Evolutionary conservation across 2,329 filamentous ascomycete genomes (phyloP).

Genomic region (Trichoderma koningiopsis): DNA sequence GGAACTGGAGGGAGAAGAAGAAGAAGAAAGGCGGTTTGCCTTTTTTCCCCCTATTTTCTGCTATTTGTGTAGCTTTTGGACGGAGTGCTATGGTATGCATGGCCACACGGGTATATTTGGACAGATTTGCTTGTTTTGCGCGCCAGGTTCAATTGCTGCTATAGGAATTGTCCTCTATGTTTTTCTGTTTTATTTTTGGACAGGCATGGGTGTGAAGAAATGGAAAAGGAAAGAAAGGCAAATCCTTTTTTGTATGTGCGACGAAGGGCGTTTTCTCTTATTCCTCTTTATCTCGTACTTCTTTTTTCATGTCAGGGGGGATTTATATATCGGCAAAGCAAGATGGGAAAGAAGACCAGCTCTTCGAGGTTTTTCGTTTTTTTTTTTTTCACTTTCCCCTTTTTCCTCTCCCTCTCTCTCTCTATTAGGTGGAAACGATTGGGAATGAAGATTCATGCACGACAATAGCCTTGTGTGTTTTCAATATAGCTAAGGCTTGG

Average conservation of each 20-base stretch:
- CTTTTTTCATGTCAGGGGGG: conserved; percentile 1
- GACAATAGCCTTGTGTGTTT: conserved; percentile 7
- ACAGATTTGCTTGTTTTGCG: conserved; percentile 16
- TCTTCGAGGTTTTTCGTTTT: neutral
- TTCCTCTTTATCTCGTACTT: neutral
- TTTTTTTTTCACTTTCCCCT: too few relatives aligned
- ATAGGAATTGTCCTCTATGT: neutral
- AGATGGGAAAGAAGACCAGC: neutral
- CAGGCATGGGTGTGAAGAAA: neutral
- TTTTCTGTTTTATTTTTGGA: neutral
- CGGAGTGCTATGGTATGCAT: conserved; percentile 20
- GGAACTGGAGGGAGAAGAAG: neutral
- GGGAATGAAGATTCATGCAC: conserved; percentile 5
- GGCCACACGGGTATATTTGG: conserved; percentile 20
- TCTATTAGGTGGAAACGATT: neutral
- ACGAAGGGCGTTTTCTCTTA: conserved; percentile 16
- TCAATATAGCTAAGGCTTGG: neutral
- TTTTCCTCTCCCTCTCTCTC: neutral
- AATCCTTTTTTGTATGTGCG: conserved; percentile 13
- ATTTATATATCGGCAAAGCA: neutral
- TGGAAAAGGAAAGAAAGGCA: neutral
- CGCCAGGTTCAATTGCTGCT: neutral
- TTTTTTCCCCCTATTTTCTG: neutral
- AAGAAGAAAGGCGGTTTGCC: neutral
- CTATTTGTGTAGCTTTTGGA: conserved; percentile 5